phyloP scores from a whole-genome alignment of 1,284 basidiomycete genomes.

The Austroboletus novae-zelandiae region DNA sequence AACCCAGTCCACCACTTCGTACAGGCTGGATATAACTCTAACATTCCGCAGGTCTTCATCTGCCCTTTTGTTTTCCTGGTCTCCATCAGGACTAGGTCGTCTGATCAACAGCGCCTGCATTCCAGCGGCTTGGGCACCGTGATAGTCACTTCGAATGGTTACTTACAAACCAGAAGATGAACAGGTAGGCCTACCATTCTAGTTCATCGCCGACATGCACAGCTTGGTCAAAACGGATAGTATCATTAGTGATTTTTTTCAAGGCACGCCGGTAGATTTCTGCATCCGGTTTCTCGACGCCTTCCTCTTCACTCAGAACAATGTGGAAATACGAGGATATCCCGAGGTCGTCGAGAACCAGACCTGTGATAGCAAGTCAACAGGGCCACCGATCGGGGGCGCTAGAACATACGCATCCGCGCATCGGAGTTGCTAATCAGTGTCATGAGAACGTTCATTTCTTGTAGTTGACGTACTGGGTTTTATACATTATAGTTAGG shows the following conservation, averaged over 20 bases:
- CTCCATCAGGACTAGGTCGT: slow-evolving; percentile 47
- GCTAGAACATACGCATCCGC: slow-evolving; percentile 54
- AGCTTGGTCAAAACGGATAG: slow-evolving; percentile 41
- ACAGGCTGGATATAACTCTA: slow-evolving; percentile 40
- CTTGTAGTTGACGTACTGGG: slow-evolving; percentile 48
- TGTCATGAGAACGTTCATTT: slow-evolving; percentile 49
- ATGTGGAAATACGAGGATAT: slow-evolving; percentile 49
- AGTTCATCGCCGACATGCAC: slow-evolving; percentile 76
- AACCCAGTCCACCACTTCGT: slow-evolving; percentile 39
- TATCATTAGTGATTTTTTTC: slow-evolving; percentile 21
- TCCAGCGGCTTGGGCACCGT: slow-evolving; percentile 60
- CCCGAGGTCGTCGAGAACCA: slow-evolving; percentile 58
- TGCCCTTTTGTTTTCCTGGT: slow-evolving; percentile 44
- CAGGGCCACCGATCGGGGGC: neutral
- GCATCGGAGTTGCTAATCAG: slow-evolving; percentile 70
- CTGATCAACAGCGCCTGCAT: slow-evolving; percentile 57
- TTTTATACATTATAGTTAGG: slow-evolving; percentile 6
- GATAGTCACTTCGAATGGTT: slow-evolving; percentile 54
- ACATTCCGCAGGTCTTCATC: slow-evolving; percentile 41
- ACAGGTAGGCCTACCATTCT: slow-evolving; percentile 43
- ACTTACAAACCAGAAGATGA: slow-evolving; percentile 1
- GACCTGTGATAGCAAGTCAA: slow-evolving; percentile 34
- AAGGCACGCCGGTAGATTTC: slow-evolving; percentile 55
- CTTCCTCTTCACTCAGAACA: slow-evolving; percentile 62
- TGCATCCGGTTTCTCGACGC: slow-evolving; percentile 62